phyloP scores from a whole-genome alignment of 768 basidiomycete genomes.

The Cytidiella melzeri region DNA sequence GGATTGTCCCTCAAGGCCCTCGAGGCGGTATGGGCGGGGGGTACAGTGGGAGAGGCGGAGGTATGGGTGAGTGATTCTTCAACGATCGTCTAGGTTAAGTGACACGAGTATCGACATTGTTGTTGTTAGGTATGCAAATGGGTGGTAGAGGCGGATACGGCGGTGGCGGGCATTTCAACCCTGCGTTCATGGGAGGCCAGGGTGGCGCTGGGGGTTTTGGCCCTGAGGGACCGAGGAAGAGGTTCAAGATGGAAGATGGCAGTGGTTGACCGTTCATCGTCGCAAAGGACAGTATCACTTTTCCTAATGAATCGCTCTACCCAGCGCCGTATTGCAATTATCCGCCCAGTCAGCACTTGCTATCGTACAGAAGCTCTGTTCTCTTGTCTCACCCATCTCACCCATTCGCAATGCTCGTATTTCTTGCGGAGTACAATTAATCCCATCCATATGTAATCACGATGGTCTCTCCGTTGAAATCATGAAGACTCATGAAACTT shows the following conservation, averaged over 20 bases:
- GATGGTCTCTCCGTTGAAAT: no score
- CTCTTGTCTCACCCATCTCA: no score
- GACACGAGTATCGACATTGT: no score
- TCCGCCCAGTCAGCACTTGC: no score
- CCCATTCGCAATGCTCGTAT: no score
- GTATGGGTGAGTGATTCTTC: constrained; percentile 23
- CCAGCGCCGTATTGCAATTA: no score
- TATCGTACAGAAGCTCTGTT: no score
- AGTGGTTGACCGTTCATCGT: constrained; percentile 24
- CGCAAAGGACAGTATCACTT: no score
- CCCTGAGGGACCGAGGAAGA: constrained; percentile 47
- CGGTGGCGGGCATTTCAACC: constrained; percentile 63
- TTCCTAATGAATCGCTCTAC: no score
- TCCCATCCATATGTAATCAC: no score
- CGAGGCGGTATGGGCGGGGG: constrained; percentile 28
- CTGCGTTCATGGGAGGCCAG: constrained; percentile 52
- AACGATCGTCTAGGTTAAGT: constrained; percentile 19
- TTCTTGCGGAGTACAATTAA: no score
- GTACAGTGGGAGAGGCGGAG: constrained; percentile 24
- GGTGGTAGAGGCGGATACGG: constrained; percentile 45
- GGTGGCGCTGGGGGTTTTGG: constrained; percentile 35
- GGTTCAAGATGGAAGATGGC: constrained; percentile 50
- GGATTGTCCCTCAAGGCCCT: constrained; percentile 33
- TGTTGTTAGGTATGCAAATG: constrained; percentile 35
- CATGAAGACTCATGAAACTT: neutral